Evolutionary conservation across 225 moss, liverwort and hornwort genomes (phyloP).

Genomic region (Thuidium tamariscinum): DNA sequence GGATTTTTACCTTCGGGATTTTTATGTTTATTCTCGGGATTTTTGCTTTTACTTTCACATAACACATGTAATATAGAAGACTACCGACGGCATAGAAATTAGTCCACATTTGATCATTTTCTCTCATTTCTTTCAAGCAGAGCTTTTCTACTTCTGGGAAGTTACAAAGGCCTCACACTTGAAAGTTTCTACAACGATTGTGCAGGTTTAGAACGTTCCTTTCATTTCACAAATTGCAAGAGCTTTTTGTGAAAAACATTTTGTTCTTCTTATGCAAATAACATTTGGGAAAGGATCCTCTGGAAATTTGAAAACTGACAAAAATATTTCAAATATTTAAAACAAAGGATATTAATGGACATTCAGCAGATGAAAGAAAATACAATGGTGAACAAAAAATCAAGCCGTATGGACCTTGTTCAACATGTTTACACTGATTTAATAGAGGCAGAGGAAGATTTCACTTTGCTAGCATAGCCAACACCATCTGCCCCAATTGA

Average conservation of each 20-base stretch:
- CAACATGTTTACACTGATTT: background rate
- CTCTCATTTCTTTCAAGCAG: background rate
- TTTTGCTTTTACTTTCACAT: too few relatives aligned
- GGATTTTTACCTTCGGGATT: too few relatives aligned
- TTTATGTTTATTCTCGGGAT: too few relatives aligned
- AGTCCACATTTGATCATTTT: fast-evolving
- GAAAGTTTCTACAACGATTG: background rate
- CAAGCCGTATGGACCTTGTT: too few relatives aligned
- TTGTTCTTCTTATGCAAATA: background rate
- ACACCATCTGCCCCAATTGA: background rate
- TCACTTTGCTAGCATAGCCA: background rate
- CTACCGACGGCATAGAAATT: too few relatives aligned
- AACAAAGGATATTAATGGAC: background rate
- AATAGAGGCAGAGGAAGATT: background rate
- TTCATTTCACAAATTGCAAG: background rate
- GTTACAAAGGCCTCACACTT: too few relatives aligned
- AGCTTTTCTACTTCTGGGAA: too few relatives aligned
- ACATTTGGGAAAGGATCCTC: background rate
- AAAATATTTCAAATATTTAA: too few relatives aligned
- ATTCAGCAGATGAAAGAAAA: background rate
- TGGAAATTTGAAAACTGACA: background rate
- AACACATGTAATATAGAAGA: too few relatives aligned
- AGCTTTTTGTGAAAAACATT: background rate
- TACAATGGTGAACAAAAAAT: background rate
- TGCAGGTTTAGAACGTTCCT: fast-evolving